phyloP scores from a whole-genome alignment of 1,284 basidiomycete genomes.

The Ceratobasidium papillatum region DNA sequence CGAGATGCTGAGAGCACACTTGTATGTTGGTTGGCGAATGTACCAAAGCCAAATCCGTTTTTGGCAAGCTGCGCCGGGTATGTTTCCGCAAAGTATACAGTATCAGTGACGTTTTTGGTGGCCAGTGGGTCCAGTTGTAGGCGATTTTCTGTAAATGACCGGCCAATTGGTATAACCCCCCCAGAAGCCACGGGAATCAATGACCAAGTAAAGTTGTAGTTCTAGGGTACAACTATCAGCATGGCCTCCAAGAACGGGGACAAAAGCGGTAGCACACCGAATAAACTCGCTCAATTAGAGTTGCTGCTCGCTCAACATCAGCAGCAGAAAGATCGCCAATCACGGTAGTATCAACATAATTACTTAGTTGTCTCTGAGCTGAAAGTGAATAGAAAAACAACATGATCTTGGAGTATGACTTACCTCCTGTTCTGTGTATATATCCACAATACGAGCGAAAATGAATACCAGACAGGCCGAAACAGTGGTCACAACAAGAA shows the following conservation, averaged over 20 bases:
- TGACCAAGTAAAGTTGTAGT: slow-evolving; percentile 36
- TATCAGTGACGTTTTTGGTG: slow-evolving; percentile 12
- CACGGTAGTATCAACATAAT: slow-evolving; percentile 19
- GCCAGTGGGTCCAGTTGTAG: background rate
- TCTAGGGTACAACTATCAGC: background rate
- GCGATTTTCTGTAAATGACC: slow-evolving; percentile 2
- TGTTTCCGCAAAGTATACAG: slow-evolving; percentile 22
- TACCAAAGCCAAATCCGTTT: slow-evolving; percentile 14
- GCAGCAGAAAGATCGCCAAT: slow-evolving; percentile 17
- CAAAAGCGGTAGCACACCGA: background rate
- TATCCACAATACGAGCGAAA: slow-evolving; percentile 25
- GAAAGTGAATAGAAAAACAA: background rate
- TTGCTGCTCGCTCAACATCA: slow-evolving; percentile 1
- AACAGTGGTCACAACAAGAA: slow-evolving; percentile 2
- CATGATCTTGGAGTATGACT: background rate
- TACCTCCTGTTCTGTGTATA: slow-evolving; percentile 33
- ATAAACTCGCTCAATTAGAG: background rate
- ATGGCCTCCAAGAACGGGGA: background rate
- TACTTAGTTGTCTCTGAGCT: background rate
- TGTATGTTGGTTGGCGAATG: slow-evolving; percentile 13
- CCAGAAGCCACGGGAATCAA: slow-evolving; percentile 15
- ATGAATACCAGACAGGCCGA: slow-evolving; percentile 32
- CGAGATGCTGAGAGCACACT: background rate
- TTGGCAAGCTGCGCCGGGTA: slow-evolving; percentile 11
- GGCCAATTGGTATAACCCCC: slow-evolving; percentile 16